phyloP scores from a whole-genome alignment of 768 basidiomycete species.

The Leccinum disarticulatum region DNA sequence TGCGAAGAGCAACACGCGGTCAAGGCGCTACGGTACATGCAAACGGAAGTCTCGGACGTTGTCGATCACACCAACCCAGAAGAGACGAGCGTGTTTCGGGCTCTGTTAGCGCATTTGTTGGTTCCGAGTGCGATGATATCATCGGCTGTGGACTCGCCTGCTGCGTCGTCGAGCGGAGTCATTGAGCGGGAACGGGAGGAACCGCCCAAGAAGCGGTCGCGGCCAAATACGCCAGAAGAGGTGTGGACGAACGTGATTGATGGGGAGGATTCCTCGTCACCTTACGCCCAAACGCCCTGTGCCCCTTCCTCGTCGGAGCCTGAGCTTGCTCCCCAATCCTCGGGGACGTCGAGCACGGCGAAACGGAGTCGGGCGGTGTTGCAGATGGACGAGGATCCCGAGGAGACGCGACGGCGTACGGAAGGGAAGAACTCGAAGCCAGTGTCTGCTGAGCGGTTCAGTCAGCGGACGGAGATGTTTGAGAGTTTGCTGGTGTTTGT shows the following conservation, averaged over 20 bases:
- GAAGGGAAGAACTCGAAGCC: slow-evolving; percentile 23
- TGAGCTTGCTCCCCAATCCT: slow-evolving; percentile 2
- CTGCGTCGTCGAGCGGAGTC: background rate
- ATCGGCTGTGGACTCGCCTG: background rate
- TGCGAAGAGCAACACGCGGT: slow-evolving; percentile 58
- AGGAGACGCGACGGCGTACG: slow-evolving; percentile 26
- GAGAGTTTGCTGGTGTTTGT: slow-evolving; percentile 66
- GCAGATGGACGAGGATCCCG: slow-evolving; percentile 31
- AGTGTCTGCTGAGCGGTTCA: slow-evolving; percentile 50
- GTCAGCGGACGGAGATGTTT: slow-evolving; percentile 69
- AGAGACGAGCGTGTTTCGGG: slow-evolving; percentile 63
- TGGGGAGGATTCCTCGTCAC: slow-evolving; percentile 18
- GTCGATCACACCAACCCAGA: slow-evolving; percentile 66
- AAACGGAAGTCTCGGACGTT: slow-evolving; percentile 64
- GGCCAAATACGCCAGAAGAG: slow-evolving; percentile 43
- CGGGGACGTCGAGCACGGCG: background rate
- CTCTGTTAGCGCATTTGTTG: slow-evolving; percentile 64
- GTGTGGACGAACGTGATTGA: slow-evolving; percentile 44
- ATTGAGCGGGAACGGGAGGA: slow-evolving; percentile 18
- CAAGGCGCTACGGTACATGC: slow-evolving; percentile 70
- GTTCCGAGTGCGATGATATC: slow-evolving; percentile 31
- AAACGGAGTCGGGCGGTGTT: slow-evolving; percentile 26
- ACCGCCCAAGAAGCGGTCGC: slow-evolving; percentile 47
- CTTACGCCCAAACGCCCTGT: background rate
- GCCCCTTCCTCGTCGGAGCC: background rate